These are phyloP conservation scores for Coemansia interrupta DNA, from an alignment of 192 early-diverging fungal species.

Conservation along the genomic window DNA sequence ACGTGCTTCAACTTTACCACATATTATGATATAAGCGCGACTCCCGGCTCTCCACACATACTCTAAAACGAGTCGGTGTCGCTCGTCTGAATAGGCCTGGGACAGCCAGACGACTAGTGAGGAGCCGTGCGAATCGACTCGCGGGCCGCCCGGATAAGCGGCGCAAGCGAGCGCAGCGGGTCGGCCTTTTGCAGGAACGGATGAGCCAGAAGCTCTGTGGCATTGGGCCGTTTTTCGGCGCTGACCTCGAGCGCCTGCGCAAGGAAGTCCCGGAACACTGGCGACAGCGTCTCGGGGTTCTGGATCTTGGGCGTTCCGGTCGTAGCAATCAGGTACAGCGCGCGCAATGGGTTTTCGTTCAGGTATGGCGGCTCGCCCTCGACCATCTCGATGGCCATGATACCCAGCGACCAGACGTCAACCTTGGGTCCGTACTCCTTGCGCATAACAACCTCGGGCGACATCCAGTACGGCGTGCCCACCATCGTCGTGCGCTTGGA, in stretches of 20 bases:
- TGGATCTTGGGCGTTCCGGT: conserved; percentile 91
- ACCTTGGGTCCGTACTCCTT: conserved; percentile 91
- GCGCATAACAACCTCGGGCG: conserved; percentile 90
- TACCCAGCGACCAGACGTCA: conserved; percentile 97
- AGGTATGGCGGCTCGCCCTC: conserved; percentile 97
- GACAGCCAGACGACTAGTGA: conserved; percentile 14
- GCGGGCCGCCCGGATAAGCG: conserved; percentile 72
- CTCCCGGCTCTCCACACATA: too few species aligned
- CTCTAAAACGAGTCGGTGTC: too few species aligned
- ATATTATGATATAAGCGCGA: too few species aligned
- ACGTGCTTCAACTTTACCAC: too few species aligned
- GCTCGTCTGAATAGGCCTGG: too few species aligned
- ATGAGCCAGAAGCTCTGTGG: conserved; percentile 77
- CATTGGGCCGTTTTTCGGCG: conserved; percentile 72
- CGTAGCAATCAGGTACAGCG: conserved; percentile 91
- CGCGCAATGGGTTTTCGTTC: conserved; percentile 87
- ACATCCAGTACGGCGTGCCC: conserved; percentile 97
- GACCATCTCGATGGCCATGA: conserved; percentile 97
- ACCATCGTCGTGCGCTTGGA: conserved; percentile 81
- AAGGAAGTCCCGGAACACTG: conserved; percentile 83
- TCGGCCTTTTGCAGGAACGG: conserved; percentile 82
- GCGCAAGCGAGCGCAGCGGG: conserved; percentile 73
- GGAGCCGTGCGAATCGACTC: conserved; percentile 56
- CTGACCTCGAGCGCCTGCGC: conserved; percentile 76
- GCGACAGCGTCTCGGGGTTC: conserved; percentile 75